Percentiles rank a stretch among this genome's conserved stretches.
phyloP scores from a whole-genome alignment of 805 yeast genomes.

The Candida suzukii region DNA sequence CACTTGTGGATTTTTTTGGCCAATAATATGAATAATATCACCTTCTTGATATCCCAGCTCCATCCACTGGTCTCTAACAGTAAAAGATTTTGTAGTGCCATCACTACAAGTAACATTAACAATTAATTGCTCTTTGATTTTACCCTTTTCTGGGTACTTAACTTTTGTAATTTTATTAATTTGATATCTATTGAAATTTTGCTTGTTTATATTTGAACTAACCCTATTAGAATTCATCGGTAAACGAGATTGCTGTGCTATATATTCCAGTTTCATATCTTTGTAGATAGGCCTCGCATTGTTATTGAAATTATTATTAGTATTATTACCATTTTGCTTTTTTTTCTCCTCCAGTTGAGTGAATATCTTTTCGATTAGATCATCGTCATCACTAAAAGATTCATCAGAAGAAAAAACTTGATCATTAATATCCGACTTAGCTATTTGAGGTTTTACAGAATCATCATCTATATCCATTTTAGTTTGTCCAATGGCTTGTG shows the following conservation, averaged over 20 bases:
- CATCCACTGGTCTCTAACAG: slow-evolving; percentile 58
- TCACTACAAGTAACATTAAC: slow-evolving; percentile 41
- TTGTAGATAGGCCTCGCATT: slow-evolving; percentile 7
- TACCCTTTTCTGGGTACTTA: slow-evolving; percentile 23
- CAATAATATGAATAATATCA: slow-evolving; percentile 59
- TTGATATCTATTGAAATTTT: slow-evolving; percentile 42
- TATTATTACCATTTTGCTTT: not conserved
- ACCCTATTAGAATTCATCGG: no score
- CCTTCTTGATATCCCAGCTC: slow-evolving; percentile 37
- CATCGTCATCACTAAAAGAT: slow-evolving; percentile 7
- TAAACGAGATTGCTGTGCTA: no score
- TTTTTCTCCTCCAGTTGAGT: slow-evolving; percentile 25
- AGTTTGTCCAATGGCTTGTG: not conserved
- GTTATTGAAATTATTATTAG: not conserved
- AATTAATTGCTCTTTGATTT: slow-evolving; percentile 39
- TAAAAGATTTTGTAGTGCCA: slow-evolving; percentile 29
- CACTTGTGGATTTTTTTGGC: slow-evolving; percentile 29
- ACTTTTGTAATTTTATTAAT: slow-evolving; percentile 28
- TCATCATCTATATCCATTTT: no score
- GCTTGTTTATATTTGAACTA: slow-evolving; percentile 35
- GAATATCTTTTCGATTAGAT: slow-evolving; percentile 14
- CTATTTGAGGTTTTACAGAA: no score
- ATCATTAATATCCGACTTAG: no score
- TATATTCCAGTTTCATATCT: slow-evolving; percentile 13
- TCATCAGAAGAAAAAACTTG: not conserved